Evolutionary conservation across 106 monocot species (phyloP), one percentile per base, ranked within the genome.

Genomic region (Ottelia alismoides): DNA sequence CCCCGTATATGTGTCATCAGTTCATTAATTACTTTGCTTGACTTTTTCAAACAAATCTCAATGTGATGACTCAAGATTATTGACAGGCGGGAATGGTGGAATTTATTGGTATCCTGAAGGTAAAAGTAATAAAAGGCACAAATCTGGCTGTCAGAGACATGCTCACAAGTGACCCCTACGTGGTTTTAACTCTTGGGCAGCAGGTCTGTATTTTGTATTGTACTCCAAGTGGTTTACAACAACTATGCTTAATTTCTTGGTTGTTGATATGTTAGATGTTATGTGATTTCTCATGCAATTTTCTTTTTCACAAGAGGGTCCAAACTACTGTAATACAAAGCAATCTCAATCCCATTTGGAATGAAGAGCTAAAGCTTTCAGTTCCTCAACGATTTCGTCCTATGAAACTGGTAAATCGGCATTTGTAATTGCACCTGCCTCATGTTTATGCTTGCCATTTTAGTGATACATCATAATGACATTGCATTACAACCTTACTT

Each of bases 271-370:
- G 0, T 30, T 3, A 22, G 3, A 47, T 45, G 2, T 47, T 18
- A 2, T 56, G 46, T 18, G 11, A 25, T 10, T 56, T 66, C 29
- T 58, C 17, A n/a, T 9, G 21, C 18, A 24, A 14, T 56, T 70
- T 47, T 1, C 52, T 30, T 19, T 27, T 49, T 25, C 31, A 51
- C 19, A 76, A 90, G 89, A 90, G 30, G 53, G 74, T 62, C 18
- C 66, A 70, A 46, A 90, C 89, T 24, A 35, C 63, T 20, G 77
- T 90, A 12, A 80, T 66, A 17, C 70, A 80, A 47, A 74, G 79
- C 24, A 84, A 90, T 72, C 53, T 90, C 53, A 90, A 90, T 51
- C 89, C 89, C 7, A 61, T 84, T 46, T 90, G 89, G 89, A 84
- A 90, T 56, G 83, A 90, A n/a, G n/a, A n/a, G n/a, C n/a, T n/a